phyloP scores from a whole-genome alignment of 192 early-diverging fungal genomes.

The Ambispora gerdemannii region DNA sequence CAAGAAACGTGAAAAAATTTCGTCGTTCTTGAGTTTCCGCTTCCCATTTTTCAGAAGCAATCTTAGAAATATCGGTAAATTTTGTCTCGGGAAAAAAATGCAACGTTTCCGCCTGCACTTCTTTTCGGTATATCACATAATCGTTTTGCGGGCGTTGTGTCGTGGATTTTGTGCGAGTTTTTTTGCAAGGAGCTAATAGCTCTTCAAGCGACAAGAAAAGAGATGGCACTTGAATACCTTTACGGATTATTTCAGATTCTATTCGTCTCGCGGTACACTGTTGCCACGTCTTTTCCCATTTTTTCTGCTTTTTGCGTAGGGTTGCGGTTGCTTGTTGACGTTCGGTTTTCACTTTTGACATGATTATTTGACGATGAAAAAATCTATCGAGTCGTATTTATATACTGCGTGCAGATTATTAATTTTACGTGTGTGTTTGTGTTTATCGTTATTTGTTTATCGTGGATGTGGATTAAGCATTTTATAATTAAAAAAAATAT shows the following conservation, averaged over 20 bases:
- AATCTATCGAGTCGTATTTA: too few relatives aligned
- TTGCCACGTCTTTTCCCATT: neutral
- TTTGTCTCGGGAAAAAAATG: neutral
- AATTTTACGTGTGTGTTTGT: too few relatives aligned
- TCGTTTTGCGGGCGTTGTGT: constrained; percentile 23
- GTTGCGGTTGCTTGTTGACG: too few relatives aligned
- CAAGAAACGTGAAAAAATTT: constrained; percentile 18
- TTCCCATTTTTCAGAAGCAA: neutral
- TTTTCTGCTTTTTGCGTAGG: too few relatives aligned
- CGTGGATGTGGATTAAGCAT: too few relatives aligned
- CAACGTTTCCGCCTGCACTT: constrained; percentile 3
- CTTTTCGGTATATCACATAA: constrained; percentile 22
- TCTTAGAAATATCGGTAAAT: constrained; percentile 26
- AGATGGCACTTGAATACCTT: neutral
- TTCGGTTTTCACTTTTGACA: too few relatives aligned
- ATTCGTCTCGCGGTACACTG: neutral
- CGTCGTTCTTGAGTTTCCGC: neutral
- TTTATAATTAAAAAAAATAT: too few relatives aligned
- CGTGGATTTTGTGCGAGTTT: constrained; percentile 1
- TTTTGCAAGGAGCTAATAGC: constrained; percentile 25
- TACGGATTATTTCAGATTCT: neutral
- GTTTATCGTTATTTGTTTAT: too few relatives aligned
- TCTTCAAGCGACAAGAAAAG: neutral
- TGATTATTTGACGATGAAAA: too few relatives aligned
- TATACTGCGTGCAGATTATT: too few relatives aligned